Percentiles rank a stretch among this genome's conserved stretches.
These are phyloP conservation scores for Hypoxylon intermedium DNA, from an alignment of 495 filamentous ascomycete genomes.

Conservation along the genomic window DNA sequence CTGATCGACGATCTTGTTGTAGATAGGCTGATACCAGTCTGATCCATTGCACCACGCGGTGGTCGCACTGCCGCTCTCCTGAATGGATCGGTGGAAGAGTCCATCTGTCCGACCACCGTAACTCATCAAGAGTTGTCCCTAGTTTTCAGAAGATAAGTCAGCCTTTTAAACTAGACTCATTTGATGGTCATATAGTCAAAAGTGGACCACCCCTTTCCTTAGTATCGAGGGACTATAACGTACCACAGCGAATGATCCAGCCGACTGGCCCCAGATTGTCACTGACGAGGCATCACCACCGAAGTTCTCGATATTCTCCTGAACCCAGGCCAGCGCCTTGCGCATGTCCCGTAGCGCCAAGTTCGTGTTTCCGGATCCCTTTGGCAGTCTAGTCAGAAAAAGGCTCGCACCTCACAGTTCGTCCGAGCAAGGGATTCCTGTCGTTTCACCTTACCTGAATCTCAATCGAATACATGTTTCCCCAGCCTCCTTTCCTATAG, in stretches of 20 bases:
- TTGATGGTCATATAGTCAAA: no score
- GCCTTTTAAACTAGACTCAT: no score
- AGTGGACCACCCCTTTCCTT: no score
- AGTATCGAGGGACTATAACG: conserved; percentile 8
- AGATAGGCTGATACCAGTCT: conserved; percentile 49
- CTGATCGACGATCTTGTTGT: conserved; percentile 50
- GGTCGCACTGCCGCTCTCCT: conserved; percentile 52
- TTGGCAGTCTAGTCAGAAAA: neutral
- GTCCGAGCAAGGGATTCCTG: neutral
- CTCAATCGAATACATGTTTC: conserved; percentile 57
- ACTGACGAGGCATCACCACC: conserved; percentile 59
- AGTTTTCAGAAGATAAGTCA: neutral
- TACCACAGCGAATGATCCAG: conserved; percentile 47
- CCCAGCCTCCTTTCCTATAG: conserved; percentile 52
- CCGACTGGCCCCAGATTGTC: conserved; percentile 50
- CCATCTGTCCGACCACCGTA: conserved; percentile 53
- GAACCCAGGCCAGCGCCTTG: conserved; percentile 62
- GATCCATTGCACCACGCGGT: conserved; percentile 45
- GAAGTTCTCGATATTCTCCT: conserved; percentile 64
- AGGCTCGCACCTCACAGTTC: neutral
- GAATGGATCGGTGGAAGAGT: conserved; percentile 62
- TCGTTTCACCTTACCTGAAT: conserved; percentile 36
- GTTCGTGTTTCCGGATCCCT: conserved; percentile 48
- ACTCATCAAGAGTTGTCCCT: conserved; percentile 45
- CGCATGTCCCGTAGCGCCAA: conserved; percentile 60